Evolutionary conservation across 306 rosid genomes (phyloP).

Genomic region (Parietaria judaica): DNA sequence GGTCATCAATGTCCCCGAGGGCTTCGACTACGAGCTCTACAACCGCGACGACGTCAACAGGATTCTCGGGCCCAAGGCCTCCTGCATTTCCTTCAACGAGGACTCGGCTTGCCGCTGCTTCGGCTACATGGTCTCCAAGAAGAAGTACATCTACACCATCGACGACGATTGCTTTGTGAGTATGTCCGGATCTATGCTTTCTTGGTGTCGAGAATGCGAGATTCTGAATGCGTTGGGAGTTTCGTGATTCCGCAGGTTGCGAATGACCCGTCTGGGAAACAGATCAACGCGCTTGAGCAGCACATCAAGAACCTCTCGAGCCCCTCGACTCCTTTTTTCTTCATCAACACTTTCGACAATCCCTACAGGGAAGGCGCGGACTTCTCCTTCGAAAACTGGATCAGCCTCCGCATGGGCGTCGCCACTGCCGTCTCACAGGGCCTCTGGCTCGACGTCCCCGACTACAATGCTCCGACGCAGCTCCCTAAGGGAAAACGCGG

Average conservation of each 20-base stretch:
- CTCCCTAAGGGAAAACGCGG: constrained; percentile 67
- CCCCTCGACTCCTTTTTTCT: constrained; percentile 71
- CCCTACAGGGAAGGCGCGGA: constrained; percentile 83
- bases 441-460: too few species aligned
- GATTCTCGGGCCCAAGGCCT: constrained; percentile 75
- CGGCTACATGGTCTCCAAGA: constrained; percentile 71
- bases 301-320: constrained; percentile 66
- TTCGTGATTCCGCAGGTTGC: constrained; percentile 50
- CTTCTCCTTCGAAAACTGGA: too few species aligned
- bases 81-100: constrained; percentile 85
- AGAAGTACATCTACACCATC: too few species aligned
- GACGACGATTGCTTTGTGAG: constrained; percentile 92
- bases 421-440: constrained; percentile 79
- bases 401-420: too few species aligned
- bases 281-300: constrained; percentile 85
- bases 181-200: too few species aligned
- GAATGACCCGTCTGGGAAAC: constrained; percentile 66
- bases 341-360: constrained; percentile 82
- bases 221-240: too few species aligned
- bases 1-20: constrained; percentile 55
- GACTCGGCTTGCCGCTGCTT: constrained; percentile 85
- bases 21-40: constrained; percentile 66
- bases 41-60: constrained; percentile 67
- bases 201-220: too few species aligned
- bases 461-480: constrained; percentile 85